Evolutionary conservation across 768 basidiomycete genomes (phyloP), one percentile per base, ranked within the genome.

Genomic region (Russula olivacea): DNA sequence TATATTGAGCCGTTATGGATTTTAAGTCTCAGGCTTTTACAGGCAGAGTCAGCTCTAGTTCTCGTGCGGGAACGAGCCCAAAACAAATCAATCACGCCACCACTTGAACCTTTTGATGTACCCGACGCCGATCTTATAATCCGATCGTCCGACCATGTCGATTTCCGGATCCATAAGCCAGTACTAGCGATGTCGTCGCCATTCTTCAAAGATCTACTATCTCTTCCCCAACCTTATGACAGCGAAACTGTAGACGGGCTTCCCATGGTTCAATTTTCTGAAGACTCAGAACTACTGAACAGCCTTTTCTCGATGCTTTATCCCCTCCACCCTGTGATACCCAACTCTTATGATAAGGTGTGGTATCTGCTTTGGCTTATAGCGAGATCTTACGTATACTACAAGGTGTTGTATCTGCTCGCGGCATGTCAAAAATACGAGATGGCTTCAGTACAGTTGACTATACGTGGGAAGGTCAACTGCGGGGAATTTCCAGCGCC

Each of bases 151-250:
- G 62, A 60, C n/a, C 21, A 14, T 28, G n/a, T 38, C 19, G 30
- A 58, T 9, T 67, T 61, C 36, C 62, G 50, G 28, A 43, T 61
- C n/a, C 59, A 60, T 43, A 67, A 66, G 32, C 23, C 48, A 1
- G 51, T 49, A 41, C 15, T 67, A 15, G 23, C 48, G 14, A 10
- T 25, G 4, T 30, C 59, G 11, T 67, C 66, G 0, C 59, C 34
- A 21, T 47, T 66, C 28, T 67, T 67, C 40, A 40, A 17, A 8
- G 64, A 55, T 54, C 47, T 67, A 55, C 54, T 67, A 34, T 60
- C 65, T 14, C 59, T 67, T 34, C 59, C 66, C n/a, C 53, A 56
- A 15, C 53, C 58, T 23, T 6, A 32, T 8, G 10, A 56, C 10
- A 19, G 41, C 17, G 32, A 52, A 34, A 10, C 19, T 15, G 19